Conservation (phyloP, 768 basidiomycete genomes). For the Russula lepida region DNA sequence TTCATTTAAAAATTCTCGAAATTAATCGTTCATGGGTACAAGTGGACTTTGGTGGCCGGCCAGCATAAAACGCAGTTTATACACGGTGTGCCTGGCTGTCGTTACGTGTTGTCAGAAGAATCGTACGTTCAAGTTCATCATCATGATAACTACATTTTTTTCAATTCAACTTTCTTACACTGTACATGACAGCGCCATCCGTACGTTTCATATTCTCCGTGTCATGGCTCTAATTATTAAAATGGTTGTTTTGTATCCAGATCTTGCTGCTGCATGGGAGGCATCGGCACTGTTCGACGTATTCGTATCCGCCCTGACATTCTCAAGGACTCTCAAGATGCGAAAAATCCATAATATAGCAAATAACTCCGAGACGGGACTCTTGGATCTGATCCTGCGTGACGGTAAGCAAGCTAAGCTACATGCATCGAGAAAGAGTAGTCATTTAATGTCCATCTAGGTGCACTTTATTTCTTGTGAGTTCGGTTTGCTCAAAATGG, state of each 20-base stretch:
- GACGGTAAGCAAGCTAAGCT: conserved; percentile 35
- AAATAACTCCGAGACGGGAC: conserved; percentile 24
- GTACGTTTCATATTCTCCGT: conserved; percentile 12
- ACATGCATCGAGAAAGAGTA: background rate
- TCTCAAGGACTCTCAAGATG: conserved; percentile 35
- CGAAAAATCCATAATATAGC: conserved; percentile 26
- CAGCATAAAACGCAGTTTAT: conserved; percentile 21
- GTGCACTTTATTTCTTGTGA: conserved; percentile 50
- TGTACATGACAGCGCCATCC: conserved; percentile 19
- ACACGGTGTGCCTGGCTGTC: conserved; percentile 20
- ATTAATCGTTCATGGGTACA: background rate
- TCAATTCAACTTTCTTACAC: background rate
- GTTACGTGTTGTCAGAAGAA: conserved; percentile 11
- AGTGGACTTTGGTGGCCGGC: conserved; percentile 38
- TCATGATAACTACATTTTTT: background rate
- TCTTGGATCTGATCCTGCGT: conserved; percentile 38
- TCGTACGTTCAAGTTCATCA: conserved; percentile 24
- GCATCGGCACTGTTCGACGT: conserved; percentile 43
- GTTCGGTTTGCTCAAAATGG: conserved; percentile 16
- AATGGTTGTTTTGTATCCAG: conserved; percentile 15
- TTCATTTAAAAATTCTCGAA: background rate
- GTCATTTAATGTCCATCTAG: conserved; percentile 24
- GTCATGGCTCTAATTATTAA: background rate
- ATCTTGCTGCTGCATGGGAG: conserved; percentile 37
- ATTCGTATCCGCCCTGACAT: conserved; percentile 39